Evolutionary conservation across 2,329 filamentous ascomycete genomes (phyloP).

Genomic region (Penicillium crustosum): DNA sequence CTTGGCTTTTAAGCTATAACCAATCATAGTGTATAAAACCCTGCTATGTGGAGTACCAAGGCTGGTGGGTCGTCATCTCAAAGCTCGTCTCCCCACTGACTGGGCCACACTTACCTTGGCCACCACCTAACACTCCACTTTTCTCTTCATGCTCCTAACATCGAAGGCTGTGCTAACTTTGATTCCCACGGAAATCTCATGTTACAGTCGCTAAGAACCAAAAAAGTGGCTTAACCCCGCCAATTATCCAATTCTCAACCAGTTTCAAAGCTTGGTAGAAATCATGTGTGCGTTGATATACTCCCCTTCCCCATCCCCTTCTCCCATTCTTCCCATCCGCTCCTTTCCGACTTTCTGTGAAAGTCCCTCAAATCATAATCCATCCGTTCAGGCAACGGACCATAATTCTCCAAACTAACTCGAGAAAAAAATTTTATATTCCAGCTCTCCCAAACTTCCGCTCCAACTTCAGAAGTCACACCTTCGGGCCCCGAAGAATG

Average conservation of each 20-base stretch:
- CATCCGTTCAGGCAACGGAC: not conserved
- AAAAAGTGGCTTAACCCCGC: conserved; percentile 21
- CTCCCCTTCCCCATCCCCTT: not conserved
- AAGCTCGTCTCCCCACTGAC: conserved; percentile 1
- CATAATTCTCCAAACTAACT: conserved; percentile 1
- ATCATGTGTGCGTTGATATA: conserved; percentile 21
- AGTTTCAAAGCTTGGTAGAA: conserved; percentile 16
- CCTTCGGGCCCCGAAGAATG: conserved; percentile 35
- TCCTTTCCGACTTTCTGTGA: conserved; percentile 5
- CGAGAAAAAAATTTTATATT: not conserved
- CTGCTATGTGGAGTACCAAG: not conserved
- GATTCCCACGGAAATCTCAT: not conserved
- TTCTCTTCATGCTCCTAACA: not conserved
- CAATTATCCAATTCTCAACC: conserved; percentile 5
- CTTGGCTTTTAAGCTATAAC: conserved; percentile 3
- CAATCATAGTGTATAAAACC: not conserved
- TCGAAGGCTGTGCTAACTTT: conserved; percentile 11
- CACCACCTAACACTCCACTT: not conserved
- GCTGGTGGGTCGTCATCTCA: not conserved
- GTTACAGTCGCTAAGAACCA: conserved; percentile 3
- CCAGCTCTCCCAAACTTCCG: conserved; percentile 31
- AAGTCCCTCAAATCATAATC: not conserved
- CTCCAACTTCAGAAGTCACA: conserved; percentile 32
- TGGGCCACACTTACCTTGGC: conserved; percentile 1
- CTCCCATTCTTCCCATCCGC: not conserved